Conservation (phyloP, 2,329 filamentous ascomycete species). For the Geosmithia morbida region DNA sequence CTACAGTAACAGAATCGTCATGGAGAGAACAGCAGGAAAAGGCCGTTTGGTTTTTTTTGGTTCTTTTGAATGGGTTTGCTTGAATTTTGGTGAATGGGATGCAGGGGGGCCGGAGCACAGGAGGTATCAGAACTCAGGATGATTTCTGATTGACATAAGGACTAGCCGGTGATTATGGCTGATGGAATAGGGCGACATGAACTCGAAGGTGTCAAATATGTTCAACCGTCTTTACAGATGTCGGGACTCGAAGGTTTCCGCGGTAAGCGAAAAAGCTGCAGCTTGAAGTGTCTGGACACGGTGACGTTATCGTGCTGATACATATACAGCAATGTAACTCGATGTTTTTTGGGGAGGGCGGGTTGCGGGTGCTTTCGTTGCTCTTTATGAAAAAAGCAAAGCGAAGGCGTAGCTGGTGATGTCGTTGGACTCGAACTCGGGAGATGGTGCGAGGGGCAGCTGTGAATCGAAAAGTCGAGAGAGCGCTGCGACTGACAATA, state of each 20-base stretch:
- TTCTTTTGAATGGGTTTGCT: too few species aligned
- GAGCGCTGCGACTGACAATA: constrained; percentile 1
- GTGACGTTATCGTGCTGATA: constrained; percentile 88
- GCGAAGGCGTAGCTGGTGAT: background rate
- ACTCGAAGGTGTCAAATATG: constrained; percentile 23
- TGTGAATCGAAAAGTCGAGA: background rate
- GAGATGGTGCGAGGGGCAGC: background rate
- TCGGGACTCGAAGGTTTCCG: constrained; percentile 85
- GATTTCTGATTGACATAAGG: constrained; percentile 36
- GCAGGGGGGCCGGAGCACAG: constrained; percentile 24
- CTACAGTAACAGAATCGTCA: constrained; percentile 19
- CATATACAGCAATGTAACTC: constrained; percentile 60
- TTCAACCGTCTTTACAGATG: constrained; percentile 88
- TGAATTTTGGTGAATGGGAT: constrained; percentile 12
- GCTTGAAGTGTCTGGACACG: constrained; percentile 93
- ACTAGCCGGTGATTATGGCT: constrained; percentile 32
- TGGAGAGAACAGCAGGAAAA: constrained; percentile 13
- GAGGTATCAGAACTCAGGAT: constrained; percentile 38
- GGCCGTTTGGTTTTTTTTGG: constrained; percentile 3
- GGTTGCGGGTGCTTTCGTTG: background rate
- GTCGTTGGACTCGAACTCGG: background rate
- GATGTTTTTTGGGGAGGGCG: background rate
- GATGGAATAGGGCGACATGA: constrained; percentile 41
- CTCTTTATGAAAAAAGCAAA: too few species aligned
- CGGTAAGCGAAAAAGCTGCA: constrained; percentile 94